Base-by-base conservation (phyloP, 1,284 basidiomycete species). In the Boletus sp. region DNA sequence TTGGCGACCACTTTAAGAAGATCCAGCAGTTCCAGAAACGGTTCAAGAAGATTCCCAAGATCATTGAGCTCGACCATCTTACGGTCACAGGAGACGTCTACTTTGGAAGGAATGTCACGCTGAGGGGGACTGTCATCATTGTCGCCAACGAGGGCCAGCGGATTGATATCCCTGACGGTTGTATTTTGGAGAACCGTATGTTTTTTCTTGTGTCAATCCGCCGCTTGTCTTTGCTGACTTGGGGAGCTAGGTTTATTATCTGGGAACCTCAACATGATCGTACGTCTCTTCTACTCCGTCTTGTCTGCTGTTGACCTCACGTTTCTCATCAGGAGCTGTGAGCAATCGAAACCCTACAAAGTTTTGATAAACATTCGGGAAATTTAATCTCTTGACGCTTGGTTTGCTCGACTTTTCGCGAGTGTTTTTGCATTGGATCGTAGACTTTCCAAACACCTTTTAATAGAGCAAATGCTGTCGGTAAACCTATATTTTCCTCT, bases 21-120 rank as follows among this genome's bases (percentile, higher is more conserved):
- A 96, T 98, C 48, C 88, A 91, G 60, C 86, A 94, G 68, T 98
- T 97, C 81, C 92, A 97, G 76, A 94, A 94, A 72, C 81, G 93
- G 41, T 95, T 95, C 86, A 96, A 94, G 82, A 91, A 88, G 70
- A 95, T 98, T 59, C 94, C 95, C 43, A 88, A 88, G 69, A 91
- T 95, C 58, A 74, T 91, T 55, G 94, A 96, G 69, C 79, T 97
- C 49, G 95, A 98, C 72, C 94, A 98, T 71, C 76, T 98, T 64
- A 99, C 95, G 5, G 93, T 99, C 43, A 91, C 91, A 50, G 94
- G 94, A 27, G 94, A 98, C 68, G 94, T 99, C 12, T 88, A 88
- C 73, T 97, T 99, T 68, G 95, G 95, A 38, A 83, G 93, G 60
- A 91, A 92, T 66, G 90, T 97, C 45, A 91, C 88, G 14, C 75